Evolutionary conservation across 2,329 filamentous ascomycete genomes (phyloP), one percentile per base, ranked within the genome.

Genomic region (Trichoderma sp.): DNA sequence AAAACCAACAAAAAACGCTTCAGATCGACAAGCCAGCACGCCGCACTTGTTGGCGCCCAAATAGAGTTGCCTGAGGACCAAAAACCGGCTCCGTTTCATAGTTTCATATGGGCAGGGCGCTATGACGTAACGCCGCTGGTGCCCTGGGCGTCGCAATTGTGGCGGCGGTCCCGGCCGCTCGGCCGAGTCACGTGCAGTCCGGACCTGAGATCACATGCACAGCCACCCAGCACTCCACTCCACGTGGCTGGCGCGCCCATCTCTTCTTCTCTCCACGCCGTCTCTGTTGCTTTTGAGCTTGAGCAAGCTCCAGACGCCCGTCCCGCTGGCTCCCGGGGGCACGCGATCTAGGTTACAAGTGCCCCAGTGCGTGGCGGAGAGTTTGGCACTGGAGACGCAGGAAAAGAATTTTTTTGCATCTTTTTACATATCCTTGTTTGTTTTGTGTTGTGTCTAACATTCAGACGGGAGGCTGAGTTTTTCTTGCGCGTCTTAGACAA

Each of bases 131-230:
- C 41, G 59, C 21, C 50, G 27, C 14, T 2, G 3, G 9, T 31
- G 27, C 60, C 60, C 60, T 56, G 16, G 59, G 56, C 11, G 38
- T 63, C 24, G 31, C 33, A 35, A 63, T 41, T 35, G 69, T 67
- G 75, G 69, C 69, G 69, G 69, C 69, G 69, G 69, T 73, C 75
- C 75, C 75, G 69, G 62, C 63, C 56, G 62, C 63, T 63, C 29
- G 75, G 75, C 29, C 24, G 24, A 62, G 50, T 75, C 74, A 75
- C 74, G 74, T 75, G 74, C n/a, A 11, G 16, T 35, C 63, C 3
- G 31, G 18, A 41, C 3, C 9, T 21, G 29, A 62, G n/a, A 31
- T 62, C 63, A 33, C 64, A 35, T 59, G 74, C 74, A 75, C 74
- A 63, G 74, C 74, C 74, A 75, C 73, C 56, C 18, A 27, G 27